Evolutionary conservation across 306 rosid genomes (phyloP), one percentile per base, ranked within the genome.

Genomic region (Sophora flavescens): DNA sequence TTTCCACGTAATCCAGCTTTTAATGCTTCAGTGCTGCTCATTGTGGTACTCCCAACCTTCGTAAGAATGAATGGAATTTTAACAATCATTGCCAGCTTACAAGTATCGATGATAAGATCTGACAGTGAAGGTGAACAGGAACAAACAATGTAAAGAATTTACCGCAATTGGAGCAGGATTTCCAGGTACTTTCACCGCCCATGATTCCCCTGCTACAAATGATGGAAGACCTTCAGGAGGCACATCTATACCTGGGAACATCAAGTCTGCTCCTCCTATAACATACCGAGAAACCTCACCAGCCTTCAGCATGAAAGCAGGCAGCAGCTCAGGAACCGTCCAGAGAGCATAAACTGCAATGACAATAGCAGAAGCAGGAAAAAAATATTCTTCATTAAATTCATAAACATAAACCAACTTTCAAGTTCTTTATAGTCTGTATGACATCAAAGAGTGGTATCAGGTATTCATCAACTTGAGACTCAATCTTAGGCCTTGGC

Each of bases 101-200:
- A 69, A 41, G 44, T 54, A 53, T 63, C 36, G 14, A 60, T 3
- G 26, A 12, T 2, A 57, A n/a, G 50, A 56, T 54, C 51, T 4
- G 12, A 18, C 36, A 39, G 44, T 1, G 18, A 52, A 7, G 2
- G 22, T 10, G 3, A 44, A 30, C 10, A 16, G 3, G 50, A 76
- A 59, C 18, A 47, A 30, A 45, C 8, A 35, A 72, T 1, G 45
- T 1, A n/a, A 14, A 67, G 45, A 44, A 58, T 54, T 33, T 84
- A 94, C 98, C 69, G 98, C 98, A 69, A 94, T 89, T 10, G 98
- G 93, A 80, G 98, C 93, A 48, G 93, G 90, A 84, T 94, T 94
- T 75, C 96, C 98, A 0, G 98, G 98, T 52, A 94, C 98, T 84
- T 87, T 94, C 51, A 91, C 96, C 0, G 97, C 88, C 98, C 98